These are phyloP conservation scores for Aspergillus felis DNA, from an alignment of 2,329 filamentous ascomycete species.

Conservation along the genomic window DNA sequence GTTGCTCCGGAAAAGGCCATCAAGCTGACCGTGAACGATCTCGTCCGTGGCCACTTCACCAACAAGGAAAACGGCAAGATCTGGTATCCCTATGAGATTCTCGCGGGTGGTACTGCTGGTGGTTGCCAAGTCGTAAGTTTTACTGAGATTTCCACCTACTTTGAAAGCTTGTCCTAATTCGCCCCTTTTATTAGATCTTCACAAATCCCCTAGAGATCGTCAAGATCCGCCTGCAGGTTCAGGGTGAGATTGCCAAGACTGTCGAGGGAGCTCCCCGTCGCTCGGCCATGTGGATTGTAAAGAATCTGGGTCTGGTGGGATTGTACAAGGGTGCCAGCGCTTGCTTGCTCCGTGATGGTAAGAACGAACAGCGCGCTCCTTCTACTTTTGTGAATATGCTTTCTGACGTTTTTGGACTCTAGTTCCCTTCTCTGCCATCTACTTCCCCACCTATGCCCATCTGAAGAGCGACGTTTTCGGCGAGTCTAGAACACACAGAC, in stretches of 20 bases:
- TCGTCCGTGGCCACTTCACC: constrained; percentile 73
- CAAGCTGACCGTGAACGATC: constrained; percentile 96
- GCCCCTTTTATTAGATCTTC: constrained; percentile 62
- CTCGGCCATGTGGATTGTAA: constrained; percentile 96
- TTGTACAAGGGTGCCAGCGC: constrained; percentile 96
- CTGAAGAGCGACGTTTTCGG: constrained; percentile 92
- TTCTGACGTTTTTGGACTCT: not conserved
- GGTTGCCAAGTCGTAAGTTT: constrained; percentile 88
- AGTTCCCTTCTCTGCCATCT: constrained; percentile 96
- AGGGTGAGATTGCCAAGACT: constrained; percentile 89
- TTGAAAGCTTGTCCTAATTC: constrained; percentile 4
- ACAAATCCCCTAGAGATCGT: constrained; percentile 98
- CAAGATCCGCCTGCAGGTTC: constrained; percentile 96
- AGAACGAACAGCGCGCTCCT: constrained; percentile 15
- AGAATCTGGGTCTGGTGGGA: constrained; percentile 87
- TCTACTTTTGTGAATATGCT: not conserved
- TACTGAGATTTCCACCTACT: not conserved
- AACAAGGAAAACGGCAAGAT: constrained; percentile 72
- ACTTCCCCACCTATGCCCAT: constrained; percentile 96
- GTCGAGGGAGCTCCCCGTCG: constrained; percentile 78
- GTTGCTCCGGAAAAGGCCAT: constrained; percentile 99
- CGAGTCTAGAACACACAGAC: constrained; percentile 79
- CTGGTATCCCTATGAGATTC: constrained; percentile 64
- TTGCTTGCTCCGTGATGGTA: constrained; percentile 79
- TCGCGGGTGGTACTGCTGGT: constrained; percentile 86